These are phyloP conservation scores for Cyberlindnera sargentensis DNA, from an alignment of 805 yeast genomes.

Conservation along the genomic window DNA sequence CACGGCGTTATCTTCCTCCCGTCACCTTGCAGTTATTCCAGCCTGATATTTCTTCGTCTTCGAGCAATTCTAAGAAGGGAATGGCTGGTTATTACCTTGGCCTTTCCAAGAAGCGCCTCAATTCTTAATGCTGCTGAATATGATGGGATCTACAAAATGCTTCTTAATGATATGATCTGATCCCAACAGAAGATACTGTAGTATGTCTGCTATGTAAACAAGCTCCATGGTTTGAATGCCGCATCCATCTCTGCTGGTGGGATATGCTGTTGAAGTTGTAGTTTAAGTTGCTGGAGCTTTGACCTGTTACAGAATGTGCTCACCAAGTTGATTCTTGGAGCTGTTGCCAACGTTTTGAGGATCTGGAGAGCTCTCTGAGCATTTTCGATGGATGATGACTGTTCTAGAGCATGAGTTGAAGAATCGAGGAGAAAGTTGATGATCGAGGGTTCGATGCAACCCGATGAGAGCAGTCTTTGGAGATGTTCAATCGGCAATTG, in stretches of 20 bases:
- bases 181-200: neutral
- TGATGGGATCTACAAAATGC: too few species aligned
- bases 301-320: conserved; percentile 11
- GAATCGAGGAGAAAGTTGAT: conserved; percentile 43
- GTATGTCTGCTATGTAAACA: neutral
- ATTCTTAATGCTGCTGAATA: too few species aligned
- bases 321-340: conserved; percentile 20
- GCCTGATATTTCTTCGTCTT: conserved; percentile 28
- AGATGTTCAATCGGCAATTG: conserved; percentile 23
- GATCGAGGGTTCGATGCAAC: conserved; percentile 45
- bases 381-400: neutral
- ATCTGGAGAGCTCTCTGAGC: conserved; percentile 1
- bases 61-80: conserved; percentile 14
- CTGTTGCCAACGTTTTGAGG: conserved; percentile 7
- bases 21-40: conserved; percentile 30
- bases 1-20: conserved; percentile 35
- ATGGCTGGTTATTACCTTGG: conserved; percentile 13
- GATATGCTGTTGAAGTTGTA: neutral
- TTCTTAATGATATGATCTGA: too few species aligned
- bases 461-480: conserved; percentile 27
- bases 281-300: neutral
- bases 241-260: neutral
- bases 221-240: neutral
- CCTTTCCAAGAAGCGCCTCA: conserved; percentile 4
- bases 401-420: conserved; percentile 2